Evolutionary conservation across 2,329 filamentous ascomycete genomes (phyloP).

Genomic region (Aspergillus sojae): DNA sequence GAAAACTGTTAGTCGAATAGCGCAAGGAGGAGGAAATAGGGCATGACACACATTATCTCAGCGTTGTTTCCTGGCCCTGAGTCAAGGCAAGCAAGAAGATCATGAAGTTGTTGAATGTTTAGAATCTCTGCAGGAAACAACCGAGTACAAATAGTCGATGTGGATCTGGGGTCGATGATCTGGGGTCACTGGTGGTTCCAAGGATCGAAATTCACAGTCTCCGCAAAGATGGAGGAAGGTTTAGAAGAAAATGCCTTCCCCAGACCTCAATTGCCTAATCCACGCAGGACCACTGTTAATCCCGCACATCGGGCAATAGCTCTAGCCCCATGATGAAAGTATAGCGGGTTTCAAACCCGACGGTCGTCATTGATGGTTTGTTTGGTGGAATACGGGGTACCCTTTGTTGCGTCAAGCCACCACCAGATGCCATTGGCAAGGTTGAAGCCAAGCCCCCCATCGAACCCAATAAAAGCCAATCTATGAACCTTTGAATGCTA

Average conservation of each 20-base stretch:
- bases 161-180: neutral
- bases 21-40: neutral
- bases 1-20: neutral
- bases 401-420: neutral
- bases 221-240: neutral
- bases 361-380: neutral
- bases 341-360: neutral
- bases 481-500: neutral
- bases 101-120: neutral
- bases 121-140: neutral
- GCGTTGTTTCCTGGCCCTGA: neutral
- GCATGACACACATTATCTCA: neutral
- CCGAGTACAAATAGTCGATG: constrained; percentile 2
- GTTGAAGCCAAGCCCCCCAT: neutral
- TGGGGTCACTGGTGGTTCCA: neutral
- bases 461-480: neutral
- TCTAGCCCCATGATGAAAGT: neutral
- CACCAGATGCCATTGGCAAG: neutral
- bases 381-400: neutral
- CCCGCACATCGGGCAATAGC: neutral
- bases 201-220: neutral
- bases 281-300: neutral
- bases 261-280: neutral
- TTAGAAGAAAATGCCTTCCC: neutral
- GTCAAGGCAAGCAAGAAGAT: neutral